phyloP scores from a whole-genome alignment of 2,329 filamentous ascomycete genomes.

The Ceratocystis colombiana region DNA sequence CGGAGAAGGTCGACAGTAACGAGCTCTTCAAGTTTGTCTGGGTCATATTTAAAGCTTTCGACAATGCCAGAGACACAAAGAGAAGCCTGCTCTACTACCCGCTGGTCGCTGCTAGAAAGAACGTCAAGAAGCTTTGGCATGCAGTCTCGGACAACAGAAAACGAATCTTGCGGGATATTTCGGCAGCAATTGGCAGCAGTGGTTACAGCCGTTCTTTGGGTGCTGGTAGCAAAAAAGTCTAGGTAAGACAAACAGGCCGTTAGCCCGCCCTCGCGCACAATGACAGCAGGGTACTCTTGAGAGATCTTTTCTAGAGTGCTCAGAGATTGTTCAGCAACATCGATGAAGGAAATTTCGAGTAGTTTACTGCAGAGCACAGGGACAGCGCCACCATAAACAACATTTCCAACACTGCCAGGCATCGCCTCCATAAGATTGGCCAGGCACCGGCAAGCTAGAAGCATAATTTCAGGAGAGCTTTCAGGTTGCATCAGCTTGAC shows the following conservation, averaged over 20 bases:
- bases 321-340: constrained; percentile 89
- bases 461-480: constrained; percentile 95
- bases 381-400: constrained; percentile 94
- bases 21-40: constrained; percentile 81
- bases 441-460: constrained; percentile 86
- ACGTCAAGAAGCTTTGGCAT: constrained; percentile 94
- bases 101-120: constrained; percentile 82
- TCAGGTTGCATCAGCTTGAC: constrained; percentile 76
- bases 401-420: constrained; percentile 82
- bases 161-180: constrained; percentile 90
- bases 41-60: constrained; percentile 87
- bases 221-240: constrained; percentile 96
- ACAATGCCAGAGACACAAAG: constrained; percentile 92
- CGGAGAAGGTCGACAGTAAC: constrained; percentile 79
- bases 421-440: constrained; percentile 97
- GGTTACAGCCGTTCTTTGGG: constrained; percentile 89
- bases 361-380: constrained; percentile 91
- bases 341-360: constrained; percentile 92
- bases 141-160: constrained; percentile 80
- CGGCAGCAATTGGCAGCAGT: constrained; percentile 97
- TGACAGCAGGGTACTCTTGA: constrained; percentile 85
- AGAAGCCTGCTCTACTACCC: constrained; percentile 92
- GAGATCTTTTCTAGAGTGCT: constrained; percentile 98
- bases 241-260: constrained; percentile 93
- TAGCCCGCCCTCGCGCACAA: constrained; percentile 88